Evolutionary conservation across 306 rosid genomes (phyloP).

Genomic region (Castanea mollissima): DNA sequence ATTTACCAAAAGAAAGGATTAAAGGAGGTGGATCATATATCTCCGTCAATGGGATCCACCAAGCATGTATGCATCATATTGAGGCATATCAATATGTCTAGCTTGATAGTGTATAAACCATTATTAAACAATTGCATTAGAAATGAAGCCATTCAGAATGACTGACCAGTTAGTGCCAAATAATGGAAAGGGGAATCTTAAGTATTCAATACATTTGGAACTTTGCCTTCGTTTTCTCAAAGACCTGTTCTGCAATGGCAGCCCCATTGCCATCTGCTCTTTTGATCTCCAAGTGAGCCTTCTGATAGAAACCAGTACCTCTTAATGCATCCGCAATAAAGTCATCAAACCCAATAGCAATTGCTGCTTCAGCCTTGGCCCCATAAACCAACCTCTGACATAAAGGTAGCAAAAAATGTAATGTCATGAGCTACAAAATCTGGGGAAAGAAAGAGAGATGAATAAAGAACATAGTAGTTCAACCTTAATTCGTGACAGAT

Average conservation of each 20-base stretch:
- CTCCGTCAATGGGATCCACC: background rate
- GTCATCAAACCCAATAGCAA: constrained; percentile 91
- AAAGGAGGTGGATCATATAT: background rate
- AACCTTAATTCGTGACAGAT: constrained; percentile 92
- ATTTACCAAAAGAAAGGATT: too few species aligned
- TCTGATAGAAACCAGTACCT: constrained; percentile 89
- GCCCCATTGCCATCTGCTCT: constrained; percentile 91
- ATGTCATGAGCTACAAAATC: constrained; percentile 1
- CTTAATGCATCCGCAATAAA: constrained; percentile 90
- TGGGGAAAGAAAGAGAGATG: background rate
- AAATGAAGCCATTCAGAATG: constrained; percentile 29
- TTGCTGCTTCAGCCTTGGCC: constrained; percentile 96
- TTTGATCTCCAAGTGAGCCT: constrained; percentile 82
- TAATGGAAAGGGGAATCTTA: background rate
- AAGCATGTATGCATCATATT: constrained; percentile 9
- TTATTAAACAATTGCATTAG: constrained; percentile 20
- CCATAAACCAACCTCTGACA: constrained; percentile 90
- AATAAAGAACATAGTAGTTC: constrained; percentile 5
- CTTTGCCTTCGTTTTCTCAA: constrained; percentile 81
- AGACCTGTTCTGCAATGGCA: constrained; percentile 81
- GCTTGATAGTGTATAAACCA: constrained; percentile 14
- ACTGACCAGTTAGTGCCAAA: background rate
- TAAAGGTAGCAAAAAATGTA: background rate
- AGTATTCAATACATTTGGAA: constrained; percentile 65
- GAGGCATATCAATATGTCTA: constrained; percentile 15